Evolutionary conservation across 148 eudicot species (phyloP).

Genomic region (Fagopyrum tataricum): DNA sequence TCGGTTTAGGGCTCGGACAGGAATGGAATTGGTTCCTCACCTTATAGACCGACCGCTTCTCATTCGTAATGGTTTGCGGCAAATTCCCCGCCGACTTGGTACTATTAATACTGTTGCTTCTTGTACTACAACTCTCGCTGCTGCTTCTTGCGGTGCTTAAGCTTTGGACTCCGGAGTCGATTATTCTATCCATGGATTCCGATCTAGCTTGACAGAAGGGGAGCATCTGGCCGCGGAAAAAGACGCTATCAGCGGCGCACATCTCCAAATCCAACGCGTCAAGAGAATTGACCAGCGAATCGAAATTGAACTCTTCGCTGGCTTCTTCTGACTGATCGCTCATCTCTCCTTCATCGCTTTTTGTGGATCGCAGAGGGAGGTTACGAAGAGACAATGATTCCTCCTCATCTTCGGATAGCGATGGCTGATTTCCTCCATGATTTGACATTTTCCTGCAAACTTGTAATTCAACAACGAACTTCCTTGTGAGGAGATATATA

Average conservation of each 20-base stretch:
- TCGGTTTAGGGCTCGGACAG: conserved; percentile 78
- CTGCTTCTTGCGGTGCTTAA: conserved; percentile 57
- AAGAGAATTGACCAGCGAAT: conserved; percentile 25
- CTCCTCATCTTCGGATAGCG: conserved; percentile 19
- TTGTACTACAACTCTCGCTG: conserved; percentile 50
- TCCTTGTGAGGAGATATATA: background rate
- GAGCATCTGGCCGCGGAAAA: conserved; percentile 64
- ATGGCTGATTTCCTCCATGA: background rate
- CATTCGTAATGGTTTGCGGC: conserved; percentile 23
- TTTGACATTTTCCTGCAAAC: background rate
- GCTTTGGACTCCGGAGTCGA: conserved; percentile 18
- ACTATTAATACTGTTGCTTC: conserved; percentile 43
- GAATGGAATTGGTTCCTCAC: conserved; percentile 57
- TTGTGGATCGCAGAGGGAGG: conserved; percentile 35
- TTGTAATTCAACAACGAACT: background rate
- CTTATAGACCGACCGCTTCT: conserved; percentile 6
- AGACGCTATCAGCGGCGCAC: conserved; percentile 82
- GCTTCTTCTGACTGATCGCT: background rate
- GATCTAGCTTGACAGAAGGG: conserved; percentile 76
- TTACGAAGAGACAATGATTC: conserved; percentile 65
- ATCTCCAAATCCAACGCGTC: conserved; percentile 36
- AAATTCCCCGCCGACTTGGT: conserved; percentile 15
- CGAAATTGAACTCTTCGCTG: conserved; percentile 56
- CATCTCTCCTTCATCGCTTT: conserved; percentile 11
- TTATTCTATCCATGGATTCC: conserved; percentile 45